Conservation (phyloP, 176 grass and related monocot genomes). For the Eleusine coracana region DNA sequence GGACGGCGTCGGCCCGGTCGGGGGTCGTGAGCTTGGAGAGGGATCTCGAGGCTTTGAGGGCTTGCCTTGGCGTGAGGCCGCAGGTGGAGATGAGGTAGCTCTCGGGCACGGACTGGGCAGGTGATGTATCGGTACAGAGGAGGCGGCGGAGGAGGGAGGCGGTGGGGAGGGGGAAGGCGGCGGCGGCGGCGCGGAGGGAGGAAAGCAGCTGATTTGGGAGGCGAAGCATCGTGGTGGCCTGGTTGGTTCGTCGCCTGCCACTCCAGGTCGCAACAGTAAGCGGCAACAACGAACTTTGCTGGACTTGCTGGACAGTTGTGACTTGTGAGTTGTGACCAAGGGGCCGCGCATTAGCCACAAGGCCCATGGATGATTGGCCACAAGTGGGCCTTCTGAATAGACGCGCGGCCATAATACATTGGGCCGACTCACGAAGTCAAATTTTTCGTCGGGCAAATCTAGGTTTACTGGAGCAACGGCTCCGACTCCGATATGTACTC, state of each 20-base stretch:
- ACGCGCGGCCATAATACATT: background rate
- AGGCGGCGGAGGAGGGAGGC: background rate
- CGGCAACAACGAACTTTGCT: background rate
- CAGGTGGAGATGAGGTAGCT: slow-evolving; percentile 9
- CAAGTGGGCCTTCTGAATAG: background rate
- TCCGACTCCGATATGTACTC: background rate
- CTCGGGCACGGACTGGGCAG: background rate
- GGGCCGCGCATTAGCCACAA: too few relatives aligned
- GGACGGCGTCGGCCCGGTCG: background rate
- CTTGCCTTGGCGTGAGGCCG: slow-evolving; percentile 7
- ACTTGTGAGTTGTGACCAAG: too few relatives aligned
- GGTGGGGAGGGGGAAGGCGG: background rate
- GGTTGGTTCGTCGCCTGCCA: background rate
- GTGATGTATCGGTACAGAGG: background rate
- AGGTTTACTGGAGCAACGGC: background rate
- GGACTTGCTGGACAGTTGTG: background rate
- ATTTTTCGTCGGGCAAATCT: background rate
- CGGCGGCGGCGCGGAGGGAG: background rate
- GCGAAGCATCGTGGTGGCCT: background rate
- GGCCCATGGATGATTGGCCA: too few relatives aligned
- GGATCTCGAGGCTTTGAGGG: background rate
- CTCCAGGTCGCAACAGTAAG: too few relatives aligned
- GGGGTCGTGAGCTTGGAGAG: background rate
- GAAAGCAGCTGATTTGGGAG: background rate
- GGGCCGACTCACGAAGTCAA: background rate